Evolutionary conservation across 768 basidiomycete species (phyloP), one percentile per base, ranked within the genome.

Genomic region (Termitomyces sp.): DNA sequence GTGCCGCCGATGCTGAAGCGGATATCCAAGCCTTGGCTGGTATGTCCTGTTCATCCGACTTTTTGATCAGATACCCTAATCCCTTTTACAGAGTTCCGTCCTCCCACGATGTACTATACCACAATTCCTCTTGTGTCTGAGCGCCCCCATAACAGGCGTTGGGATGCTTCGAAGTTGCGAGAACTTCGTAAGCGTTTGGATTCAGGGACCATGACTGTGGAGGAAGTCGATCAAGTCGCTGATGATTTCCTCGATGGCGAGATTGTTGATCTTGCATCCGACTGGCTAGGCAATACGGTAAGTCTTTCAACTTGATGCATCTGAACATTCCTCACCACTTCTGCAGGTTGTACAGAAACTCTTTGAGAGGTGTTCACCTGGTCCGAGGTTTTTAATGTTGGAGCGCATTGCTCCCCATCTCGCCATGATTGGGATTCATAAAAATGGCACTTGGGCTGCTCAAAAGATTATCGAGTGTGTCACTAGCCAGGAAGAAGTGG

Each of bases 391-490:
- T 64, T 87, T 88, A 15, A 96, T 99, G 92, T 79, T 99, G 58
- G 96, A 98, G 68, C 88, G 96, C 53, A 89, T 98, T 63, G 84
- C 87, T 4, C 97, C 97, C 52, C 91, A 96, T 72, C 79, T 99
- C 45, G 96, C 96, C 29, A 92, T 93, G 86, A 97, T 98, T 65
- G 97, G 97, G 32, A 95, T 96, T 59, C 97, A 99, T 81, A 98
- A 98, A 81, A 98, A 99, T 66, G 97, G 97, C 34, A 99, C 97
- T 0, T 98, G 97, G 97, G 96, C 96, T 3, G 96, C 96, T 3
- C 97, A 99, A 76, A 98, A 98, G 82, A 94, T 97, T 70, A 98
- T 98, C 61, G 95, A 98, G 76, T 96, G 94, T 63, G 92, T 95
- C 48, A 85, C 88, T 60, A 88, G 83, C 37, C 87, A 91, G 17